A percentile compares a stretch with the other conserved stretches of the same genome.
phyloP scores from a whole-genome alignment of 305 asterid genomes.

The Solanum hybrid region DNA sequence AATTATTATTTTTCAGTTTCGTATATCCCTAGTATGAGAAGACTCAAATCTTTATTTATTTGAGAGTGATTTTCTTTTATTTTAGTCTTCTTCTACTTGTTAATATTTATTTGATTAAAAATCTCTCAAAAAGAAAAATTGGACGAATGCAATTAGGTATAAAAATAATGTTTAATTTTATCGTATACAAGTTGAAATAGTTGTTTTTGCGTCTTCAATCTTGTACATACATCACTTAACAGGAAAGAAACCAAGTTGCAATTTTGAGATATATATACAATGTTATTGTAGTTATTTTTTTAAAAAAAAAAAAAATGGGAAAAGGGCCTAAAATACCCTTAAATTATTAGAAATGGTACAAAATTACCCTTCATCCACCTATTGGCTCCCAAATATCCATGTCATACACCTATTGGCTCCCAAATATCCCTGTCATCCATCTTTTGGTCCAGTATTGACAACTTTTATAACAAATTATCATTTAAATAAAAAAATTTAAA shows the following conservation, averaged over 20 bases:
- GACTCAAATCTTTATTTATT: neutral
- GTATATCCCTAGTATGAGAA: neutral
- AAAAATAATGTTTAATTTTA: too few species aligned
- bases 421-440: too few species aligned
- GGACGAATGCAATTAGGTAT: neutral
- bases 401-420: too few species aligned
- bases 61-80: neutral
- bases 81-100: neutral
- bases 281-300: neutral
- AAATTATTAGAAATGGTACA: too few species aligned
- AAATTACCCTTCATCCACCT: too few species aligned
- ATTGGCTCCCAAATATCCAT: too few species aligned
- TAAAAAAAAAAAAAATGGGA: too few species aligned
- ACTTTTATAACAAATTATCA: too few species aligned
- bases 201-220: neutral
- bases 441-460: too few species aligned
- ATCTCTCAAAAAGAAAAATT: neutral
- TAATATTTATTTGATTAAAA: neutral
- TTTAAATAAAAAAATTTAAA: too few species aligned
- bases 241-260: neutral
- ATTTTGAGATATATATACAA: neutral
- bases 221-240: neutral
- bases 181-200: too few species aligned
- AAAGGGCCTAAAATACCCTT: too few species aligned
- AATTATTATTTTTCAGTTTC: neutral